Evolutionary conservation across 495 filamentous ascomycete genomes (phyloP), one percentile per base, ranked within the genome.

Genomic region (Collariella sp.): DNA sequence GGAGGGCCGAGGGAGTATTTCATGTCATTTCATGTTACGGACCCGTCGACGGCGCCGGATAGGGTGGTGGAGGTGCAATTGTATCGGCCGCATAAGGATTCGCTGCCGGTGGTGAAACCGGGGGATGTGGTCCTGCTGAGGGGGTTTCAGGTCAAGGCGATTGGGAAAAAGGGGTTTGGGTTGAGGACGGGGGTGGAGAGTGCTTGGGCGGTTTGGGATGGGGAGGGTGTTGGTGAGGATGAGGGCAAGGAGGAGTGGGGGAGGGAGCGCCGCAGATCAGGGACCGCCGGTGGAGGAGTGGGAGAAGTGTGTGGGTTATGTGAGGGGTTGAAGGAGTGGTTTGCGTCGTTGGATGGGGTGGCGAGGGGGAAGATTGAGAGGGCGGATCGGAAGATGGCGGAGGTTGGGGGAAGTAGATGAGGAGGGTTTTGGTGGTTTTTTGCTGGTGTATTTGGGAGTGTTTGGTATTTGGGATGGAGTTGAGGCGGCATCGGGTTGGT

Each of bases 71-170:
- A 79, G 55, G 87, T 88, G 0, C 82, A 86, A 52, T 72, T 96
- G 15, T 87, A 87, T 66, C 80, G 88, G 5, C 84, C 88, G 1
- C 82, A 84, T 62, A 84, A 83, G 59, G 77, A 79, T 12, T 79
- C 82, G 0, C 72, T 97, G 2, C 93, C 93, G 0, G 62, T 75
- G 5, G 73, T 88, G 22, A 70, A 74, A 3, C 76, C 77, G 15
- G 93, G 93, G 7, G 85, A 93, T 58, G 81, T 83, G 2, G 73
- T 96, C 19, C 67, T 98, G 35, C 76, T 98, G 12, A 78, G 85
- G 6, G 76, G 83, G 38, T 89, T 96, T 61, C 78, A 76, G 50
- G 87, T 94, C 13, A 69, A 75, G 45, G 72, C 75, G n/a, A 50
- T 78, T 11, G 76, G 76, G 39, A 66, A 68, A 35, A 70, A 72